These are phyloP conservation scores for Sungouiozyma ichnusensis DNA, from an alignment of 805 yeast species.

Conservation along the genomic window DNA sequence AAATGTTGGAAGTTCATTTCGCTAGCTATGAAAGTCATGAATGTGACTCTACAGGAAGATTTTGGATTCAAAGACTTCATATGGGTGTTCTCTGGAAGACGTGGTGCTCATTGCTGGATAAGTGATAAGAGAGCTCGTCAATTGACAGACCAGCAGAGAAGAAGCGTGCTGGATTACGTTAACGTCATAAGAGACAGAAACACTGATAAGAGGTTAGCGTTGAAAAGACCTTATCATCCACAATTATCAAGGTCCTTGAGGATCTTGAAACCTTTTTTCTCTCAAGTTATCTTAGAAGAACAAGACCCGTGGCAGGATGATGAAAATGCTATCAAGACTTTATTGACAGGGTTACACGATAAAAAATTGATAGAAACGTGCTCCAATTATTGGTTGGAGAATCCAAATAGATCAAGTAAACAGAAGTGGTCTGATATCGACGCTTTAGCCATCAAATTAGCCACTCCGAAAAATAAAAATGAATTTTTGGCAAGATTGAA, in stretches of 20 bases:
- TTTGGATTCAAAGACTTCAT: constrained; percentile 79
- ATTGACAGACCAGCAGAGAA: constrained; percentile 62
- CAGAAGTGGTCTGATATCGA: constrained; percentile 77
- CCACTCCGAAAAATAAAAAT: constrained; percentile 12
- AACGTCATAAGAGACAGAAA: constrained; percentile 56
- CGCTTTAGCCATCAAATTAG: constrained; percentile 29
- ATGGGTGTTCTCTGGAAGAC: constrained; percentile 97
- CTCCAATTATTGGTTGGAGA: constrained; percentile 45
- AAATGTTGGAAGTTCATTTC: constrained; percentile 92
- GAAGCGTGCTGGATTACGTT: constrained; percentile 74
- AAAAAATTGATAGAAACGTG: constrained; percentile 43
- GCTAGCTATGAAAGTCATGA: constrained; percentile 69
- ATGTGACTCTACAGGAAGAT: constrained; percentile 64
- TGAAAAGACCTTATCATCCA: constrained; percentile 84
- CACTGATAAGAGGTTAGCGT: constrained; percentile 36
- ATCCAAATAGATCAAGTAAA: constrained; percentile 42
- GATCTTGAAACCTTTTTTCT: constrained; percentile 51
- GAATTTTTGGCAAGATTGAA: constrained; percentile 35
- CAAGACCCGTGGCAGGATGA: constrained; percentile 80
- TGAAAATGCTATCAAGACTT: constrained; percentile 43
- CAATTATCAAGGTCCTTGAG: constrained; percentile 69
- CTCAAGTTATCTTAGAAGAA: constrained; percentile 54
- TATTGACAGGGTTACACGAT: constrained; percentile 56
- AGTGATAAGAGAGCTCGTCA: constrained; percentile 75
- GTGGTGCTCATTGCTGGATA: constrained; percentile 99